These are phyloP conservation scores for Delitschia confertaspora DNA, from an alignment of 495 filamentous ascomycete genomes.

Conservation along the genomic window DNA sequence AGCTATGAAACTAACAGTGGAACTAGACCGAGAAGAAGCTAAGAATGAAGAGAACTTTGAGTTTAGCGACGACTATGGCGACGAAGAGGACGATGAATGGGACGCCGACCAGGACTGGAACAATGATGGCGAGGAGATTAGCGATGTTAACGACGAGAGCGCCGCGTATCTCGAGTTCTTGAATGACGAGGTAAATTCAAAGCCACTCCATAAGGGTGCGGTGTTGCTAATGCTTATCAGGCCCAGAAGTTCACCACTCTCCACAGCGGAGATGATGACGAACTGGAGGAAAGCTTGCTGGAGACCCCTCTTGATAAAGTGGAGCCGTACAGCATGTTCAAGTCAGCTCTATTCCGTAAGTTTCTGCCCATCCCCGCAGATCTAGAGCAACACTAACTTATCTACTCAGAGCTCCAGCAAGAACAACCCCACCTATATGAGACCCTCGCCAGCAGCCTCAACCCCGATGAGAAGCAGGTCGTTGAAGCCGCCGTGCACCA, in stretches of 20 bases:
- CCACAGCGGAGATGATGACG: slow-evolving; percentile 75
- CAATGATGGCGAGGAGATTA: slow-evolving; percentile 45
- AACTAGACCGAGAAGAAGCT: slow-evolving; percentile 72
- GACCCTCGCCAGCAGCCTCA: slow-evolving; percentile 66
- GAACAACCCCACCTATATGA: slow-evolving; percentile 86
- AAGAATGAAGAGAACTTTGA: slow-evolving; percentile 78
- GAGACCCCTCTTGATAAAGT: slow-evolving; percentile 92
- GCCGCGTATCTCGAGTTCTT: slow-evolving; percentile 93
- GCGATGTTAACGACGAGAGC: slow-evolving; percentile 80
- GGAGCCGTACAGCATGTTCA: slow-evolving; percentile 86
- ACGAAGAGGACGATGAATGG: slow-evolving; percentile 65
- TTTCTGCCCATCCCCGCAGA: too few relatives aligned
- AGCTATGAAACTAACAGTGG: slow-evolving; percentile 26
- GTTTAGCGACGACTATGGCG: slow-evolving; percentile 48
- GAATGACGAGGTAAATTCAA: slow-evolving; percentile 63
- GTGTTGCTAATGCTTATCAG: slow-evolving; percentile 40
- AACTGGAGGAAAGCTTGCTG: slow-evolving; percentile 84
- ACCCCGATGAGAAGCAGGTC: slow-evolving; percentile 68
- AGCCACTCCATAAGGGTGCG: too few relatives aligned
- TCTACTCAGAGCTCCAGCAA: slow-evolving; percentile 66
- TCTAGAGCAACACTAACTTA: slow-evolving; percentile 1
- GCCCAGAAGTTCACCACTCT: slow-evolving; percentile 71
- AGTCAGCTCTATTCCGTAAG: slow-evolving; percentile 71
- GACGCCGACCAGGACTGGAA: slow-evolving; percentile 63
- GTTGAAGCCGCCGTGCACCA: slow-evolving; percentile 73